Conservation (phyloP, 768 basidiomycete genomes). For the Hericium rajendrae region DNA sequence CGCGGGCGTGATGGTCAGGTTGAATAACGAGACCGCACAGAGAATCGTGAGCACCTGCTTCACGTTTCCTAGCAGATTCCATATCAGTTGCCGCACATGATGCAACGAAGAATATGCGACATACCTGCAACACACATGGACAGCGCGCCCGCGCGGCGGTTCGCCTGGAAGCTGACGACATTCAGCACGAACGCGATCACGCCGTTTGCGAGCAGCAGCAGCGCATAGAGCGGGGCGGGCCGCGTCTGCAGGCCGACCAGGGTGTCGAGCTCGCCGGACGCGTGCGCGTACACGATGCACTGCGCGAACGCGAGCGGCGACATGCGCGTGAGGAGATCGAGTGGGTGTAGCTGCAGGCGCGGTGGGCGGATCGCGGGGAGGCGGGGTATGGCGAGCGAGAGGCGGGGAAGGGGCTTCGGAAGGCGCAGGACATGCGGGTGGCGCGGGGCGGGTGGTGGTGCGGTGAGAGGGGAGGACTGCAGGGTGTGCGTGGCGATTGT, state of each 20-base stretch:
- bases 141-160: slow-evolving; percentile 80
- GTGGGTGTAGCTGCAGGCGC: slow-evolving; percentile 47
- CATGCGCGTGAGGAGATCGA: slow-evolving; percentile 84
- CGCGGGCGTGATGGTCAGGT: slow-evolving; percentile 66
- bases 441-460: slow-evolving; percentile 2
- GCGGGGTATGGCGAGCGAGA: slow-evolving; percentile 12
- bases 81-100: neutral
- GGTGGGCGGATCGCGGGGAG: slow-evolving; percentile 16
- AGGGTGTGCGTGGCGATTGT: slow-evolving; percentile 85
- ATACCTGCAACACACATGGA: slow-evolving; percentile 86
- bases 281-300: slow-evolving; percentile 67
- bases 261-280: slow-evolving; percentile 68
- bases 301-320: slow-evolving; percentile 88
- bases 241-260: slow-evolving; percentile 31
- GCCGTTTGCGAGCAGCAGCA: slow-evolving; percentile 67
- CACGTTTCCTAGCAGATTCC: slow-evolving; percentile 56
- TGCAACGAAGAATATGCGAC: slow-evolving; percentile 16
- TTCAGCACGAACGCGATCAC: slow-evolving; percentile 87
- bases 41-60: slow-evolving; percentile 91
- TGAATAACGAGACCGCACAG: slow-evolving; percentile 74
- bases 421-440: neutral
- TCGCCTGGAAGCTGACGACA: slow-evolving; percentile 92
- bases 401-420: neutral
- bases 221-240: neutral
- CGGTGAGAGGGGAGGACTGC: slow-evolving; percentile 29